Conservation (phyloP, 495 filamentous ascomycete genomes). For the Pseudevernia furfuracea region DNA sequence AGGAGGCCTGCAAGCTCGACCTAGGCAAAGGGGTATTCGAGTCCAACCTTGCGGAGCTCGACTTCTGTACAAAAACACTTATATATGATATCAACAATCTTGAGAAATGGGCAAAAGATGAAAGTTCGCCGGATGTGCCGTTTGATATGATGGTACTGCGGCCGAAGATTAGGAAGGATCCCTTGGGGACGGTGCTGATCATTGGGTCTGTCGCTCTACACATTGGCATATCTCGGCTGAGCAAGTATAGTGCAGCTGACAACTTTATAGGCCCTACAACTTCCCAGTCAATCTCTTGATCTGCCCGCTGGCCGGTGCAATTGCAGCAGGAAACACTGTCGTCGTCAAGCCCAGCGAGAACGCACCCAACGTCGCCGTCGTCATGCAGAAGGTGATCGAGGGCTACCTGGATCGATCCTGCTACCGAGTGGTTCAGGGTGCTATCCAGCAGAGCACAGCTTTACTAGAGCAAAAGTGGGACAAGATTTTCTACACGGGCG, state of each 20-base stretch:
- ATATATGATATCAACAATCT: conserved; percentile 68
- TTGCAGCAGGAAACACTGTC: conserved; percentile 82
- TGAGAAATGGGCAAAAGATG: conserved; percentile 74
- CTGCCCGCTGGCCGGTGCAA: conserved; percentile 77
- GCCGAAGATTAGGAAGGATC: conserved; percentile 81
- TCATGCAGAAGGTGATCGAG: conserved; percentile 69
- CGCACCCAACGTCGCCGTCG: conserved; percentile 63
- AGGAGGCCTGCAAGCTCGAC: conserved; percentile 65
- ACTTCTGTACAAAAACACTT: conserved; percentile 71
- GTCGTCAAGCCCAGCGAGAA: conserved; percentile 86
- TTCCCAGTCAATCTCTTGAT: conserved; percentile 77
- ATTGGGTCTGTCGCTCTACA: conserved; percentile 55
- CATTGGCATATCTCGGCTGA: neutral
- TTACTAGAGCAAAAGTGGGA: conserved; percentile 87
- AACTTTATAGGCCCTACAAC: conserved; percentile 62
- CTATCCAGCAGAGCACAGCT: conserved; percentile 67
- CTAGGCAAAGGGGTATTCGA: conserved; percentile 68
- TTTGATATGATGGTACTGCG: conserved; percentile 56
- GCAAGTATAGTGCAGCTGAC: neutral
- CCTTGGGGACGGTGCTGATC: conserved; percentile 72
- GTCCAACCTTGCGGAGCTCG: conserved; percentile 57
- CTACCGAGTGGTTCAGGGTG: conserved; percentile 75
- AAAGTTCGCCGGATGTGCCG: conserved; percentile 61
- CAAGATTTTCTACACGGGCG: conserved; percentile 95
- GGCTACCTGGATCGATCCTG: conserved; percentile 66